Percentiles rank a stretch among this genome's conserved stretches.
These are phyloP conservation scores for Termitomyces sp. DNA, from an alignment of 768 basidiomycete species.

Conservation along the genomic window DNA sequence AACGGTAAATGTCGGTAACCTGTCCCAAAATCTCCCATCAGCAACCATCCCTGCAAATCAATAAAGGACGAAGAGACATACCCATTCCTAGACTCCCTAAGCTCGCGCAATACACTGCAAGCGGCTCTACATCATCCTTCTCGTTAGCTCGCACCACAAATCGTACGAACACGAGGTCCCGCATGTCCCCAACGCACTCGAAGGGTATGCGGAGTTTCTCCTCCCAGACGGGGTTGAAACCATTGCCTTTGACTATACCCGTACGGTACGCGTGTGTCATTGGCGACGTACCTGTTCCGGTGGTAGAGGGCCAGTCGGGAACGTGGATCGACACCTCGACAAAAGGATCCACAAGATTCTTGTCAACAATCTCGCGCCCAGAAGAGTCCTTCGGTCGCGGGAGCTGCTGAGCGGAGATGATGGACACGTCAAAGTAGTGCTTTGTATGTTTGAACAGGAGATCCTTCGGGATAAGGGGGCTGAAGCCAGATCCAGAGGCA, in stretches of 20 bases:
- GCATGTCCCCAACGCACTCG: constrained; percentile 72
- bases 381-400: constrained; percentile 69
- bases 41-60: not conserved
- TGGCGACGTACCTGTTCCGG: constrained; percentile 6
- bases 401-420: constrained; percentile 61
- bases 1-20: constrained; percentile 94
- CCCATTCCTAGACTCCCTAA: constrained; percentile 73
- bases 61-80: constrained; percentile 23
- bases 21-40: constrained; percentile 19
- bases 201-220: constrained; percentile 68
- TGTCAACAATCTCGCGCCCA: constrained; percentile 61
- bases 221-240: constrained; percentile 92
- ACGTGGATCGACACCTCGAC: constrained; percentile 66
- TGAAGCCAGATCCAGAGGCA: not conserved
- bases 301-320: constrained; percentile 60
- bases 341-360: constrained; percentile 60
- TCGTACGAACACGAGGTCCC: constrained; percentile 80
- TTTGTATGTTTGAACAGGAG: constrained; percentile 49
- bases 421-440: constrained; percentile 59
- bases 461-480: constrained; percentile 41
- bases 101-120: constrained; percentile 74
- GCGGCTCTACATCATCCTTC: constrained; percentile 52
- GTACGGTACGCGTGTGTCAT: constrained; percentile 48
- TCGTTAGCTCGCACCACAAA: constrained; percentile 73
- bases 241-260: constrained; percentile 75